Evolutionary conservation across 2,329 filamentous ascomycete genomes (phyloP).

Genomic region (Alternaria arborescens): DNA sequence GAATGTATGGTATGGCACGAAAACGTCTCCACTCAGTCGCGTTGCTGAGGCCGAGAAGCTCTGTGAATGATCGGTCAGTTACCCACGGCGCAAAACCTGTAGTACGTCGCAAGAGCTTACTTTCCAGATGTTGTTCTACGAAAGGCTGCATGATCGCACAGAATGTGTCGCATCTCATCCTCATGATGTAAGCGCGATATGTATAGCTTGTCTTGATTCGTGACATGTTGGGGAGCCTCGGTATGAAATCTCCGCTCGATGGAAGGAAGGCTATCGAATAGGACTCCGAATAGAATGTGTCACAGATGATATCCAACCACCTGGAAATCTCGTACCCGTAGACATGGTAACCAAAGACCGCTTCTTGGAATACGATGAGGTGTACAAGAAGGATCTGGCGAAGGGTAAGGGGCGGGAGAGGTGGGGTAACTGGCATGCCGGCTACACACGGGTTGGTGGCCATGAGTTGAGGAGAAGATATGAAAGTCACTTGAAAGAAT

Average conservation of each 20-base stretch:
- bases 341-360: not conserved
- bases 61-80: not conserved
- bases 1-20: not conserved
- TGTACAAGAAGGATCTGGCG: slow-evolving; percentile 2
- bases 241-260: not conserved
- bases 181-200: not conserved
- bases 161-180: not conserved
- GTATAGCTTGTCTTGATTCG: not conserved
- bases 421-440: not conserved
- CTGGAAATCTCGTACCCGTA: not conserved
- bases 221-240: not conserved
- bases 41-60: not conserved
- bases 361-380: slow-evolving; percentile 4
- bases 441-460: not conserved
- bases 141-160: slow-evolving; percentile 1
- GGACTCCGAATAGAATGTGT: not conserved
- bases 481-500: not conserved
- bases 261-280: not conserved
- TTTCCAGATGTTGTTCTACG: not conserved
- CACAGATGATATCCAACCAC: not conserved
- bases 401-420: not conserved
- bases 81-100: not conserved
- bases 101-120: not conserved
- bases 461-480: not conserved
- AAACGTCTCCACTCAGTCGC: not conserved